These are phyloP conservation scores for Xylariaceae sp. DNA, from an alignment of 2,329 filamentous ascomycete genomes.

Conservation along the genomic window DNA sequence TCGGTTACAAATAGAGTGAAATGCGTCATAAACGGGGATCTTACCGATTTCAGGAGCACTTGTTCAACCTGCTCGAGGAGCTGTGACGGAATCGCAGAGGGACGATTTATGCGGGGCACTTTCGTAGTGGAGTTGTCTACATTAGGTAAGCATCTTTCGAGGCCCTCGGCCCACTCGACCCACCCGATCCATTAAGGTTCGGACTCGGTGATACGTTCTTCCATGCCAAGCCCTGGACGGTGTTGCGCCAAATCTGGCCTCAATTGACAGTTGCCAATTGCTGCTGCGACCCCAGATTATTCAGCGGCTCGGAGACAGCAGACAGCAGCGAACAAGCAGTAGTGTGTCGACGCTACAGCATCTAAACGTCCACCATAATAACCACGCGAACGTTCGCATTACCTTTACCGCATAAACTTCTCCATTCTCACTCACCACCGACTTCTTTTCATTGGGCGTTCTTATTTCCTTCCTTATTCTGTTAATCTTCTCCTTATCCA, in stretches of 20 bases:
- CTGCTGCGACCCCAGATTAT: conserved; percentile 33
- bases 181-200: neutral
- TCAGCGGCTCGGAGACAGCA: conserved; percentile 24
- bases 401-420: neutral
- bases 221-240: neutral
- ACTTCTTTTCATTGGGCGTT: conserved; percentile 18
- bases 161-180: neutral
- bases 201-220: conserved; percentile 21
- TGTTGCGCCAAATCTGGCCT: conserved; percentile 33
- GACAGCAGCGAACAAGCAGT: conserved; percentile 17
- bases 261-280: conserved; percentile 28
- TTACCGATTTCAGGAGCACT: too few relatives aligned
- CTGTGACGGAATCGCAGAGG: too few relatives aligned
- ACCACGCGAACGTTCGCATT: conserved; percentile 1
- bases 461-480: conserved; percentile 1
- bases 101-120: too few relatives aligned
- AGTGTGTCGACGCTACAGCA: conserved; percentile 12
- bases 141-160: neutral
- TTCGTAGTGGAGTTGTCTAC: neutral
- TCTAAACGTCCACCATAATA: neutral
- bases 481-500: neutral
- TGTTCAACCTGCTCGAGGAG: too few relatives aligned
- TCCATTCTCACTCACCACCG: conserved; percentile 32
- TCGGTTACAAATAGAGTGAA: too few relatives aligned
- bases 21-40: too few relatives aligned